Evolutionary conservation across 495 filamentous ascomycete species (phyloP).

Genomic region (Hypoxylon intermedium): DNA sequence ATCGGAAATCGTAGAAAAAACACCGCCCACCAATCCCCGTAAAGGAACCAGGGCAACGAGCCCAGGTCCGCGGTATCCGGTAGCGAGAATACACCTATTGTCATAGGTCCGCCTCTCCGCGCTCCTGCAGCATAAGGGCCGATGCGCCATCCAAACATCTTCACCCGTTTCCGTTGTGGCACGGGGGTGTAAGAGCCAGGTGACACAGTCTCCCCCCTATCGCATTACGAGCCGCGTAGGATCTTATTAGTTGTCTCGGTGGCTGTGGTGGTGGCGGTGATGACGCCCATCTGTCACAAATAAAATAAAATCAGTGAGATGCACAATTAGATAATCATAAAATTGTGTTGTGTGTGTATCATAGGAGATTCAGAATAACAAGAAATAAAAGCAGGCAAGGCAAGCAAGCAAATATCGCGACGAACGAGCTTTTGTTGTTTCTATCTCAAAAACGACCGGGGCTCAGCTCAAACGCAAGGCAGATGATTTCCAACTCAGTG

Average conservation of each 20-base stretch:
- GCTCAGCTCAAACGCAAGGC: slow-evolving; percentile 20
- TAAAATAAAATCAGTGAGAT: slow-evolving; percentile 39
- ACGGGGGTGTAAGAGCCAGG: background rate
- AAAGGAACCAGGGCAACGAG: slow-evolving; percentile 4
- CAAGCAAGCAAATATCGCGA: slow-evolving; percentile 8
- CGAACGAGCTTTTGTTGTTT: slow-evolving; percentile 20
- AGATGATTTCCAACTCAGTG: slow-evolving; percentile 10
- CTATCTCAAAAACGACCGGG: slow-evolving; percentile 36
- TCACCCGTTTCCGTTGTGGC: slow-evolving; percentile 10
- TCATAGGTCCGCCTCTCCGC: slow-evolving; percentile 11
- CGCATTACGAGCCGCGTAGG: background rate
- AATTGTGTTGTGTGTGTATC: slow-evolving; percentile 34
- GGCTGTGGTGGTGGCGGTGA: slow-evolving; percentile 39
- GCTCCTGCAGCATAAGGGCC: slow-evolving; percentile 16
- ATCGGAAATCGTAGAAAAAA: slow-evolving; percentile 10
- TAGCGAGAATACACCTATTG: background rate
- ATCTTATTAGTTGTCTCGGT: slow-evolving; percentile 26
- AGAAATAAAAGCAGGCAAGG: slow-evolving; percentile 17
- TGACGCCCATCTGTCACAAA: slow-evolving; percentile 49
- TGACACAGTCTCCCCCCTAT: slow-evolving; percentile 5
- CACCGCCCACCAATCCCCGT: background rate
- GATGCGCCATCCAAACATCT: slow-evolving; percentile 8
- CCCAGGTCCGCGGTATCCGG: slow-evolving; percentile 11
- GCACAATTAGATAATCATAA: slow-evolving; percentile 24
- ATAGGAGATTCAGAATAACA: slow-evolving; percentile 27